Conservation (phyloP, 1,139 yeast genomes). For the Candida sp. region DNA sequence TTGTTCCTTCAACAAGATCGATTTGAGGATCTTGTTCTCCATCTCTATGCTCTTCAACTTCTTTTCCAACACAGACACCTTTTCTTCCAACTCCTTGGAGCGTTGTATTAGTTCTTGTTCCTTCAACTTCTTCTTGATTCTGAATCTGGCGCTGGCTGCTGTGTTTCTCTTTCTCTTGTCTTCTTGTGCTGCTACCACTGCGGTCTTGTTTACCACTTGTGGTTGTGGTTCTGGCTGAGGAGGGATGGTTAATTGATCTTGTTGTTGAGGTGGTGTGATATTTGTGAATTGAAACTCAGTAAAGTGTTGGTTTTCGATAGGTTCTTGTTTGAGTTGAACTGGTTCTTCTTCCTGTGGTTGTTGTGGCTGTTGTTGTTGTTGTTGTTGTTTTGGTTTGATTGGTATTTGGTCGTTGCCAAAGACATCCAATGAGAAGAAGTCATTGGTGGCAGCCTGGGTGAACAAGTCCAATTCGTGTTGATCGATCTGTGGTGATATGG, state of each 20-base stretch:
- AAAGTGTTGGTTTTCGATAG: conserved; percentile 11
- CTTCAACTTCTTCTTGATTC: conserved; percentile 62
- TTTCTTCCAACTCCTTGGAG: conserved; percentile 47
- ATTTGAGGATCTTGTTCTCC: conserved; percentile 76
- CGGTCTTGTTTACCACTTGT: background rate
- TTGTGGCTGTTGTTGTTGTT: conserved; percentile 6
- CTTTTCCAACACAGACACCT: conserved; percentile 42
- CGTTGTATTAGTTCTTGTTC: conserved; percentile 62
- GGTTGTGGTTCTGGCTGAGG: background rate
- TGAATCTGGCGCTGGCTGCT: conserved; percentile 65
- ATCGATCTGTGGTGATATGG: conserved; percentile 27
- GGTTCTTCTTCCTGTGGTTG: background rate
- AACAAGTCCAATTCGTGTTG: conserved; percentile 47
- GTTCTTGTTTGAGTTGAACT: background rate
- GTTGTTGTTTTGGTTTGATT: conserved; percentile 14
- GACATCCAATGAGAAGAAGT: conserved; percentile 53
- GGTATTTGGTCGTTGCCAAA: conserved; percentile 31
- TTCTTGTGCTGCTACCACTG: conserved; percentile 15
- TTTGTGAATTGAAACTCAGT: background rate
- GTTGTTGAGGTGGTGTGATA: conserved; percentile 2
- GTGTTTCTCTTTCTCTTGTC: conserved; percentile 64
- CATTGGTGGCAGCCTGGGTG: conserved; percentile 35
- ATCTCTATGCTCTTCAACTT: conserved; percentile 61
- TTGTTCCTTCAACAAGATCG: conserved; percentile 51
- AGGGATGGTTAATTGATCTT: background rate